Conservation (phyloP, 495 filamentous ascomycete genomes). For the Emericellopsis terricola region DNA sequence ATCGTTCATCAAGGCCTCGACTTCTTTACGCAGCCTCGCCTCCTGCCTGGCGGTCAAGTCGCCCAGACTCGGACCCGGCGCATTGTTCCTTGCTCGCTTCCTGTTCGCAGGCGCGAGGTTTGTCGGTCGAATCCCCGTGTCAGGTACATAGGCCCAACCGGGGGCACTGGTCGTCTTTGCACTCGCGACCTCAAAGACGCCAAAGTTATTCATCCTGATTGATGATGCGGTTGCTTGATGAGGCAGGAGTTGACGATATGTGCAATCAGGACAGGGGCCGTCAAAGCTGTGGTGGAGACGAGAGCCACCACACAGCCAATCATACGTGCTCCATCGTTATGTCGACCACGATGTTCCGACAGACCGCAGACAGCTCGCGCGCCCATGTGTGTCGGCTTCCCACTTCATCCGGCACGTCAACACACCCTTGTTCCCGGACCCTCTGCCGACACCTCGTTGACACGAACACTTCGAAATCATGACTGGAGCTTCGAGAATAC, state of each 20-base stretch:
- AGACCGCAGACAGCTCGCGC: too few species aligned
- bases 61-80: constrained; percentile 33
- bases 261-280: too few species aligned
- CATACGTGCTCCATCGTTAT: too few species aligned
- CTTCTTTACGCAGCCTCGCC: constrained; percentile 54
- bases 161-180: constrained; percentile 49
- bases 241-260: too few species aligned
- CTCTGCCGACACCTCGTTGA: too few species aligned
- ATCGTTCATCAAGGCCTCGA: constrained; percentile 68
- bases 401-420: too few species aligned
- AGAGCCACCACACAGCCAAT: too few species aligned
- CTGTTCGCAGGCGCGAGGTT: constrained; percentile 31
- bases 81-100: constrained; percentile 47
- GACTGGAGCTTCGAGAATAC: constrained; percentile 28
- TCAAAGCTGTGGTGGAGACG: too few species aligned
- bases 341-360: too few species aligned
- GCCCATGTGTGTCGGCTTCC: too few species aligned
- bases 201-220: constrained; percentile 41
- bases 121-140: constrained; percentile 42
- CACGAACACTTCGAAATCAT: background rate
- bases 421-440: too few species aligned
- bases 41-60: constrained; percentile 50
- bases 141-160: constrained; percentile 78
- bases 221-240: too few species aligned
- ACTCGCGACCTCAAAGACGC: constrained; percentile 58